Percentiles rank a stretch among this genome's conserved stretches.
Conservation (phyloP, 1,284 basidiomycete species). For the Vanrija humicola region DNA sequence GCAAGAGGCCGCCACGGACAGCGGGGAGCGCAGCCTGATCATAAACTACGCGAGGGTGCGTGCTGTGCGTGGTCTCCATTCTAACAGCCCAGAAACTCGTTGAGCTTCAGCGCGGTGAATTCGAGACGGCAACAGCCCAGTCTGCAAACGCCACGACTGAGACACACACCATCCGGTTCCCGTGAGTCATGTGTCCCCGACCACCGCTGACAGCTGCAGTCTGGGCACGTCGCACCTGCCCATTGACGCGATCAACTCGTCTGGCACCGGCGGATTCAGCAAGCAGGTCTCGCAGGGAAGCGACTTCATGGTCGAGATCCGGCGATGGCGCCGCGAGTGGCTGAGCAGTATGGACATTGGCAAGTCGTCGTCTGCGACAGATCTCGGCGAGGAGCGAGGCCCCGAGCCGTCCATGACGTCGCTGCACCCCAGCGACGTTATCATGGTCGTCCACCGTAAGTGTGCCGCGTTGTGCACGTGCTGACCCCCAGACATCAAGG, state of each 20-base stretch:
- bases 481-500: constrained; percentile 19
- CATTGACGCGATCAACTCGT: constrained; percentile 28
- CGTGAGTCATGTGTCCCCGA: too few species aligned
- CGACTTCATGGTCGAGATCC: not conserved
- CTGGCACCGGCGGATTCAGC: too few species aligned
- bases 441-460: constrained; percentile 38
- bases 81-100: constrained; percentile 40
- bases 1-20: too few species aligned
- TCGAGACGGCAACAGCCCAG: constrained; percentile 41
- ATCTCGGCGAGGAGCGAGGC: constrained; percentile 4
- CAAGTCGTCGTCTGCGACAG: too few species aligned
- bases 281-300: not conserved
- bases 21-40: too few species aligned
- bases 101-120: constrained; percentile 48
- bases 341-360: too few species aligned
- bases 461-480: too few species aligned
- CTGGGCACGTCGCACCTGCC: constrained; percentile 41
- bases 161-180: too few species aligned
- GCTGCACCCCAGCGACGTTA: constrained; percentile 41
- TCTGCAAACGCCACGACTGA: too few species aligned
- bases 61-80: too few species aligned
- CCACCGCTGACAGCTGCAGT: constrained; percentile 8
- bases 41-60: too few species aligned
- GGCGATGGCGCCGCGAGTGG: not conserved
- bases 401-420: constrained; percentile 40